Percentiles rank a stretch among this genome's conserved stretches.
These are phyloP conservation scores for Fusarium sp. DNA, from an alignment of 2,329 filamentous ascomycete genomes.

Conservation along the genomic window DNA sequence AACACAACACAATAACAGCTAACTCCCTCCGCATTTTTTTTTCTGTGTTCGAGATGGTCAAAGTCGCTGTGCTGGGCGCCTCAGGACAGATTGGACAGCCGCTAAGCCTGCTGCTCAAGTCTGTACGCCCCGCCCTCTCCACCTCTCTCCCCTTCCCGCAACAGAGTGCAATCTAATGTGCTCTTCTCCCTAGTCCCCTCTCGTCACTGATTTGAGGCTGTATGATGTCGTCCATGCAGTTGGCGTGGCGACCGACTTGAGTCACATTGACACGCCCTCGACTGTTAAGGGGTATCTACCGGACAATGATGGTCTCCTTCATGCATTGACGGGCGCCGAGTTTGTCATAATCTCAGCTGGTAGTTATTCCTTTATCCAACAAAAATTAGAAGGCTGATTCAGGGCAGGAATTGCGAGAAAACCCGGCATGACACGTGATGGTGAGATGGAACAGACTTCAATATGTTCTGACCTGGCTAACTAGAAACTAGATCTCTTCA, in stretches of 20 bases:
- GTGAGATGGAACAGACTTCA: not conserved
- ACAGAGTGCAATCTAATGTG: not conserved
- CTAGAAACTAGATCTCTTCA: conserved; percentile 62
- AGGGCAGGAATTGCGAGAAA: conserved; percentile 77
- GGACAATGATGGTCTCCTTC: conserved; percentile 69
- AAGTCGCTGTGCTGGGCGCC: conserved; percentile 8
- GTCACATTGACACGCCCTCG: conserved; percentile 84
- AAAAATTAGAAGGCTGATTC: not conserved
- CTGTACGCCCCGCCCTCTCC: not conserved
- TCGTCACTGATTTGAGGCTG: conserved; percentile 24
- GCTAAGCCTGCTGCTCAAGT: conserved; percentile 9
- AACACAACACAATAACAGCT: not conserved
- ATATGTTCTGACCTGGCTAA: not conserved
- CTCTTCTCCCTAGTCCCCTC: not conserved
- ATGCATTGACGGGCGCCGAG: conserved; percentile 75
- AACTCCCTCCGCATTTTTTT: not conserved
- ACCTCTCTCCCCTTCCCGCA: not conserved
- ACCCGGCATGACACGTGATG: conserved; percentile 83
- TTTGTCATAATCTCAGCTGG: conserved; percentile 79
- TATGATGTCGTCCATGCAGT: conserved; percentile 27
- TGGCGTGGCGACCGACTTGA: conserved; percentile 82
- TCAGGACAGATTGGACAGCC: conserved; percentile 13
- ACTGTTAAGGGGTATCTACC: conserved; percentile 77
- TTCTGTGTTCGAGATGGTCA: not conserved
- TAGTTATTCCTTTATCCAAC: not conserved